A percentile compares a stretch with the other conserved stretches of the same genome.
phyloP scores from a whole-genome alignment of 495 filamentous ascomycete genomes.

The Aspergillus kassunensis region DNA sequence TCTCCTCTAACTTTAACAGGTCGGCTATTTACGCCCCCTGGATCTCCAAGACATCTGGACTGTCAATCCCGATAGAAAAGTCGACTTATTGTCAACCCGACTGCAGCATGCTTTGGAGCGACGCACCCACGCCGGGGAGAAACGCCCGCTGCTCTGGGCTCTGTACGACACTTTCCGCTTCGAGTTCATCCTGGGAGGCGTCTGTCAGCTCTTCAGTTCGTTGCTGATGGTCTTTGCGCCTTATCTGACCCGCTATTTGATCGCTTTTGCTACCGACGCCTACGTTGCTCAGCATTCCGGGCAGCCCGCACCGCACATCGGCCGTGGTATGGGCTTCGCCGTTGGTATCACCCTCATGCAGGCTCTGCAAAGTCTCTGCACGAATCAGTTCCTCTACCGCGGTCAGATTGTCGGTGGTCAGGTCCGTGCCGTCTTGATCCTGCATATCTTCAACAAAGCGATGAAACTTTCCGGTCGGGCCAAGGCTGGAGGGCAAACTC shows the following conservation, averaged over 20 bases:
- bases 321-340: conserved; percentile 66
- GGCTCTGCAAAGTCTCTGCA: conserved; percentile 63
- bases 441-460: conserved; percentile 74
- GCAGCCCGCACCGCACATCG: conserved; percentile 54
- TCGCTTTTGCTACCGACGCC: conserved; percentile 74
- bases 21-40: conserved; percentile 77
- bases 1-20: background rate
- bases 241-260: conserved; percentile 69
- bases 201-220: conserved; percentile 68
- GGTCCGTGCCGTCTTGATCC: conserved; percentile 67
- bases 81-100: conserved; percentile 60
- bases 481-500: conserved; percentile 58
- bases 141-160: conserved; percentile 72
- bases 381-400: conserved; percentile 77
- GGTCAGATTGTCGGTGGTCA: conserved; percentile 80
- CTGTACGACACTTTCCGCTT: conserved; percentile 81
- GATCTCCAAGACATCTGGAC: conserved; percentile 82
- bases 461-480: conserved; percentile 78
- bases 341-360: conserved; percentile 77
- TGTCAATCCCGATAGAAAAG: conserved; percentile 76
- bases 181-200: conserved; percentile 80
- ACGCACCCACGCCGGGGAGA: conserved; percentile 61
- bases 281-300: conserved; percentile 54
- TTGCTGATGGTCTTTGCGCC: conserved; percentile 71
- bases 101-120: conserved; percentile 63